Conservation (phyloP, 257 asterid species). For the Solanum medicagineum region DNA sequence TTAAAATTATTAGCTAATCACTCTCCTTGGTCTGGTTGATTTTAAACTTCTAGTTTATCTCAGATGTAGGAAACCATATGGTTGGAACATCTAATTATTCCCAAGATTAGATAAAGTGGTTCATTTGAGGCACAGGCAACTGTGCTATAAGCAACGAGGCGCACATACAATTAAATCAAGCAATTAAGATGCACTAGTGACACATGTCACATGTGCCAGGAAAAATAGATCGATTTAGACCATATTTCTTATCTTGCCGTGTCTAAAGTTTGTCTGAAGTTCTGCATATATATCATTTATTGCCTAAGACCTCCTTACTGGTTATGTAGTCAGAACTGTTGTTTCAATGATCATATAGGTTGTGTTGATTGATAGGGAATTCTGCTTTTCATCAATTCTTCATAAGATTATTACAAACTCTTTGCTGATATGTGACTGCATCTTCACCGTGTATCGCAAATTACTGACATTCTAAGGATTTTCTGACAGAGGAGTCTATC, state of each 20-base stretch:
- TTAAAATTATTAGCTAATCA: neutral
- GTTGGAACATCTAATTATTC: neutral
- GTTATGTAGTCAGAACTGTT: neutral
- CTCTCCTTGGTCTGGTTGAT: neutral
- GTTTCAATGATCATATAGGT: neutral
- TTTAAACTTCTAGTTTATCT: neutral
- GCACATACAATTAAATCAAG: neutral
- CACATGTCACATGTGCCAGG: neutral
- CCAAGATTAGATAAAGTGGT: neutral
- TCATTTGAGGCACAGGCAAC: neutral
- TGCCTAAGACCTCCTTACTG: neutral
- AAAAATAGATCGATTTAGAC: neutral
- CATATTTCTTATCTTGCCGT: neutral
- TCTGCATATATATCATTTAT: neutral
- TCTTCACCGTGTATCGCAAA: neutral
- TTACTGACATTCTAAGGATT: conserved; percentile 7
- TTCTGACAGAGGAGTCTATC: conserved; percentile 65
- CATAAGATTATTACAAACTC: neutral
- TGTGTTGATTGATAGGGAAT: neutral
- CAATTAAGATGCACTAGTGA: neutral
- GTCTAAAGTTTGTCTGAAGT: neutral
- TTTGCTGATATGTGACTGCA: neutral
- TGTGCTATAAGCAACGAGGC: neutral
- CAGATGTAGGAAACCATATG: neutral
- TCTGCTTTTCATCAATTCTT: neutral